Evolutionary conservation across 2,329 filamentous ascomycete genomes (phyloP).

Genomic region (Arachnopeziza araneosa): DNA sequence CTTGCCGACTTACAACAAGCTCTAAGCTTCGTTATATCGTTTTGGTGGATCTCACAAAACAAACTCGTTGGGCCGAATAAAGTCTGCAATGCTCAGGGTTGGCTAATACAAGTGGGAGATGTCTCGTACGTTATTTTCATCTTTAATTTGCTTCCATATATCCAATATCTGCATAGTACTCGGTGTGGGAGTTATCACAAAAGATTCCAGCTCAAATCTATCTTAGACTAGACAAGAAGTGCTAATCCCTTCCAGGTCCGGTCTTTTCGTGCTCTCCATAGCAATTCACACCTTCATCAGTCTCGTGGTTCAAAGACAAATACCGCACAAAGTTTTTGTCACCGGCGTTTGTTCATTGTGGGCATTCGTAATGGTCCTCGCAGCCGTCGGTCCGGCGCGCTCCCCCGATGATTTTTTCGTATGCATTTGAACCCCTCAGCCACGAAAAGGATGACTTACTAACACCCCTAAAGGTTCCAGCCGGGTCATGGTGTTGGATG

Average conservation of each 20-base stretch:
- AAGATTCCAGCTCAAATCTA: neutral
- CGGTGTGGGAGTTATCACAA: neutral
- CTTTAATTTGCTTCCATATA: too few species aligned
- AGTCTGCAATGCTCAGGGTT: slow-evolving; percentile 49
- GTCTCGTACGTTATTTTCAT: slow-evolving; percentile 21
- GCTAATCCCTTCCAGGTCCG: slow-evolving; percentile 32
- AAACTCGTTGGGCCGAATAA: slow-evolving; percentile 39
- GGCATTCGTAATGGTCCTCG: slow-evolving; percentile 16
- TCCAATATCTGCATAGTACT: neutral
- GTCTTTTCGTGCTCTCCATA: slow-evolving; percentile 48
- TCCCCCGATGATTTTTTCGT: slow-evolving; percentile 41
- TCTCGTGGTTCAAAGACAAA: slow-evolving; percentile 39
- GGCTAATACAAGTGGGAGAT: slow-evolving; percentile 49
- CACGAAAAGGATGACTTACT: neutral
- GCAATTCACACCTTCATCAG: slow-evolving; percentile 50
- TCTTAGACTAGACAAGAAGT: neutral
- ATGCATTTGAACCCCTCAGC: slow-evolving; percentile 17
- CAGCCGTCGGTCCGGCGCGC: slow-evolving; percentile 36
- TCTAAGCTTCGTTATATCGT: slow-evolving; percentile 35
- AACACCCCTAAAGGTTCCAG: neutral
- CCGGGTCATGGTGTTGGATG: slow-evolving; percentile 44
- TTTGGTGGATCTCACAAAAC: slow-evolving; percentile 43
- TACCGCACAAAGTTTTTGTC: slow-evolving; percentile 38
- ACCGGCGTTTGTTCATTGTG: slow-evolving; percentile 21
- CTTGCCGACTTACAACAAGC: slow-evolving; percentile 27